These are phyloP conservation scores for Cercospora zeina DNA, from an alignment of 2,329 filamentous ascomycete genomes.

Conservation along the genomic window DNA sequence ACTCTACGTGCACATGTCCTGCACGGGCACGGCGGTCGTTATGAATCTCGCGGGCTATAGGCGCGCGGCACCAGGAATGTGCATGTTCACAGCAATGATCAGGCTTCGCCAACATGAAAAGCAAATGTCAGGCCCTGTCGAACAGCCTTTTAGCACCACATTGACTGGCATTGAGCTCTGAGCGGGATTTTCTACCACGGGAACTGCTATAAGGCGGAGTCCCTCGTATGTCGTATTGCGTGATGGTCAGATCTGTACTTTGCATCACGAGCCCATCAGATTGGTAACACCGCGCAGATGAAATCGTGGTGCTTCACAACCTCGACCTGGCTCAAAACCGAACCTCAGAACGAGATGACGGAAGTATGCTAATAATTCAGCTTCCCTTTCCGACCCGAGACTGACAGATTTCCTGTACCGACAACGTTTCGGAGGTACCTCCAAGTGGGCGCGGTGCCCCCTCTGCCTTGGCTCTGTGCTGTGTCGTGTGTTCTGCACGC, in stretches of 20 bases:
- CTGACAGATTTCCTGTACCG: neutral
- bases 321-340: neutral
- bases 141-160: neutral
- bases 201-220: neutral
- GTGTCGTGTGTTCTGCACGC: conserved; percentile 7
- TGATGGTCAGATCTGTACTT: neutral
- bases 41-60: no score
- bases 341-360: conserved; percentile 5
- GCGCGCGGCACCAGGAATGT: neutral
- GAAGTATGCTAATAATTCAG: neutral
- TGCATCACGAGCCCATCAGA: neutral
- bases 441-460: neutral
- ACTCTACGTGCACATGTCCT: no score
- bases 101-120: neutral
- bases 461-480: neutral
- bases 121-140: neutral
- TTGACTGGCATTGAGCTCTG: neutral
- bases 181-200: neutral
- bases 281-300: neutral
- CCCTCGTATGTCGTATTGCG: neutral
- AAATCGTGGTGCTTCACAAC: neutral
- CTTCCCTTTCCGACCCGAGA: neutral
- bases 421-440: conserved; percentile 3
- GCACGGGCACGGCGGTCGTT: no score
- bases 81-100: neutral